Conservation (phyloP, 2,329 filamentous ascomycete genomes). For the Exophiala viscosa region DNA sequence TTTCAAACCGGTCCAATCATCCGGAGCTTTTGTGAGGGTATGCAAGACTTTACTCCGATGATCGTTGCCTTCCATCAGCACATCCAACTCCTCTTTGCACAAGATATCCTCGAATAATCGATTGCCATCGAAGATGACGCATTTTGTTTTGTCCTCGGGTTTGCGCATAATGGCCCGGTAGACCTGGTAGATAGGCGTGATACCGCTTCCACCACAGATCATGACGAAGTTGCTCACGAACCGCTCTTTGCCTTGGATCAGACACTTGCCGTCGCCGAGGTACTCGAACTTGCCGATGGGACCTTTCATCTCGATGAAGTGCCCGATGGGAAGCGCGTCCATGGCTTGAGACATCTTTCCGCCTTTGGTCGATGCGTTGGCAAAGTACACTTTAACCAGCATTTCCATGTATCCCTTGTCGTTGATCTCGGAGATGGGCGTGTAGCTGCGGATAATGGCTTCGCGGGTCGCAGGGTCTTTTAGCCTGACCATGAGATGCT, state of each 20-base stretch:
- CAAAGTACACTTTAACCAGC: conserved; percentile 77
- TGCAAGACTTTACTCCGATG: conserved; percentile 64
- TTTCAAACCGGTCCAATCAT: conserved; percentile 63
- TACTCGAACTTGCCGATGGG: conserved; percentile 85
- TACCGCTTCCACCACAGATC: conserved; percentile 83
- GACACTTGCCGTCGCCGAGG: conserved; percentile 61
- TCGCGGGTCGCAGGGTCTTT: conserved; percentile 67
- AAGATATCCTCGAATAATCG: conserved; percentile 76
- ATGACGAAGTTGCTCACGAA: conserved; percentile 69
- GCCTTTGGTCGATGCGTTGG: conserved; percentile 55
- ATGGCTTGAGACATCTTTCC: conserved; percentile 81
- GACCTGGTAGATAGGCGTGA: conserved; percentile 89
- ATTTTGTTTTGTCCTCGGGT: conserved; percentile 59
- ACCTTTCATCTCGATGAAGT: conserved; percentile 78
- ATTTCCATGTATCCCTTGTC: conserved; percentile 66
- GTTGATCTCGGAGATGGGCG: conserved; percentile 66
- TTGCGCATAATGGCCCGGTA: conserved; percentile 69
- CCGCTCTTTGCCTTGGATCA: conserved; percentile 55
- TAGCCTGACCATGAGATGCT: conserved; percentile 81
- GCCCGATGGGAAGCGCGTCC: conserved; percentile 67
- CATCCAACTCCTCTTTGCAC: conserved; percentile 68
- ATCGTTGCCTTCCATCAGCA: conserved; percentile 51
- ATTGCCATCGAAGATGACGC: conserved; percentile 76
- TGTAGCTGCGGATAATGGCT: conserved; percentile 80
- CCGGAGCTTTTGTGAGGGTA: conserved; percentile 61